phyloP scores from a whole-genome alignment of 2,329 filamentous ascomycete genomes.

The Anthostomella pinea region DNA sequence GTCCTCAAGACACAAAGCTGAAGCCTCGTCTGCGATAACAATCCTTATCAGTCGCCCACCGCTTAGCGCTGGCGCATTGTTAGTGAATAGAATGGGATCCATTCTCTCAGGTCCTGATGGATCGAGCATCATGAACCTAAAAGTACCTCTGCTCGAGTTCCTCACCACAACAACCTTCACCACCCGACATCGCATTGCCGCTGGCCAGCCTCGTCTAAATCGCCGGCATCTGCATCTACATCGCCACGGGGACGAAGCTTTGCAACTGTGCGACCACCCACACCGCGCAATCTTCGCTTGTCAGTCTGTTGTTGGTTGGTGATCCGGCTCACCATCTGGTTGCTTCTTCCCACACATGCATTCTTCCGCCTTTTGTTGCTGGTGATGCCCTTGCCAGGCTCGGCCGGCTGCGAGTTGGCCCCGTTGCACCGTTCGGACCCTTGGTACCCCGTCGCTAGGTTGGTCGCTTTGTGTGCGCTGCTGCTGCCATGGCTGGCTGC shows the following conservation, averaged over 20 bases:
- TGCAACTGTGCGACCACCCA: too few species aligned
- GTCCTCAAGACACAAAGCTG: slow-evolving; percentile 14
- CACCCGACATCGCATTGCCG: too few species aligned
- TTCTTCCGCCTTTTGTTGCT: slow-evolving; percentile 30
- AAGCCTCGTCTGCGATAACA: too few species aligned
- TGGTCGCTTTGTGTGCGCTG: slow-evolving; percentile 26
- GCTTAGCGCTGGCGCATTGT: slow-evolving; percentile 2
- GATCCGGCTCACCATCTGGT: slow-evolving; percentile 11
- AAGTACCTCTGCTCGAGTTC: too few species aligned
- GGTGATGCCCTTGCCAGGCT: slow-evolving; percentile 41
- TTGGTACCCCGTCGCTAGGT: slow-evolving; percentile 18
- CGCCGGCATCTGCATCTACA: too few species aligned
- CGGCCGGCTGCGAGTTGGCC: slow-evolving; percentile 31
- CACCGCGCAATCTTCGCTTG: too few species aligned
- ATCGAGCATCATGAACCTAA: too few species aligned
- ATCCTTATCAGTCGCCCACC: slow-evolving; percentile 7
- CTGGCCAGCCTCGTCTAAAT: too few species aligned
- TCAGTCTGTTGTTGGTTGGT: slow-evolving; percentile 7
- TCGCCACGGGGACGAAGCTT: too few species aligned
- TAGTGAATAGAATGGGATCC: slow-evolving; percentile 10
- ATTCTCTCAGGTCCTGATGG: too few species aligned
- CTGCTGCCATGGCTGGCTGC: slow-evolving; percentile 39
- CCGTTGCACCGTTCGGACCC: slow-evolving; percentile 16
- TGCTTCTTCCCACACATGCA: slow-evolving; percentile 31
- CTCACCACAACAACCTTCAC: too few species aligned